Evolutionary conservation across 225 moss, liverwort and hornwort genomes (phyloP).

Genomic region (Physcomitrium patens): DNA sequence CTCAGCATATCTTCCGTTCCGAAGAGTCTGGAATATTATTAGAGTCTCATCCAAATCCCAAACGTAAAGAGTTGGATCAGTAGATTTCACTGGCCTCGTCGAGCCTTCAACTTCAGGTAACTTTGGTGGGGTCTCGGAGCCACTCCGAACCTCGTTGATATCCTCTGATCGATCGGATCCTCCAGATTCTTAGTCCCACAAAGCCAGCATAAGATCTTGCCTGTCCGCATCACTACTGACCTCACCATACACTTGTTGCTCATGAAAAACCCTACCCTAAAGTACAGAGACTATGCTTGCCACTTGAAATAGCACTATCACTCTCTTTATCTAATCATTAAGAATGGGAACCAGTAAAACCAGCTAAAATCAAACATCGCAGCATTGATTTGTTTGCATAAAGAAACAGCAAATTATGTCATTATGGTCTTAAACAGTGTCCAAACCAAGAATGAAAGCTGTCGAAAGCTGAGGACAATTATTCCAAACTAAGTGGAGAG

Average conservation of each 20-base stretch:
- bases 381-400: not conserved
- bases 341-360: not conserved
- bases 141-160: not conserved
- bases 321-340: not conserved
- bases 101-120: constrained; percentile 16
- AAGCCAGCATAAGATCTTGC: not conserved
- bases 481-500: not conserved
- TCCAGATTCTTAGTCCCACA: constrained; percentile 16
- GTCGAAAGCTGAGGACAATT: not conserved
- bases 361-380: too few relatives aligned
- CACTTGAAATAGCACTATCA: not conserved
- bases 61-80: constrained; percentile 43
- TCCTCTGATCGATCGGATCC: constrained; percentile 14
- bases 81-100: constrained; percentile 14
- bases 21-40: constrained; percentile 49
- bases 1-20: constrained; percentile 44
- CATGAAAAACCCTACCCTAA: not conserved
- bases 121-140: not conserved
- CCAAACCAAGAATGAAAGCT: not conserved
- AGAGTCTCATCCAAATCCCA: constrained; percentile 57
- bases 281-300: not conserved
- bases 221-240: not conserved
- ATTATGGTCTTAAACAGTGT: not conserved
- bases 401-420: not conserved
- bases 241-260: not conserved